Evolutionary conservation across 108 stramenopile species (phyloP).

Genomic region (Nannochloropsis gaditana): DNA sequence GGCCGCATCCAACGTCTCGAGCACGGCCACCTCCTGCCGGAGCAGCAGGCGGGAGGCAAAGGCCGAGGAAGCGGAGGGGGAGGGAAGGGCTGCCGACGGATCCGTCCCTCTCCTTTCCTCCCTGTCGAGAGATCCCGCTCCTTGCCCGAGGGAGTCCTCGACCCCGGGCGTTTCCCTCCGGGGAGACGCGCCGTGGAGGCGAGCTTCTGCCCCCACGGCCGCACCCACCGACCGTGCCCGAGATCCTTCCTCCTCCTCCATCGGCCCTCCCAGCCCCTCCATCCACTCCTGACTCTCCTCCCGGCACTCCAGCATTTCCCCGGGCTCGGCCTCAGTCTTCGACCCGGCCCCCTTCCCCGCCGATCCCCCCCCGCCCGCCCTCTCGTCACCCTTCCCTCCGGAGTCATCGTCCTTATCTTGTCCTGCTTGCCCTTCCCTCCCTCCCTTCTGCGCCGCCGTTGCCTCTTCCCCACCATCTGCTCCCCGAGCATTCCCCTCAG

Average conservation of each 20-base stretch:
- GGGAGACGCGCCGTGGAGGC: no score
- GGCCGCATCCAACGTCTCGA: neutral
- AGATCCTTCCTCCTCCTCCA: neutral
- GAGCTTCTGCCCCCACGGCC: no score
- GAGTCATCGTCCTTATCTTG: neutral
- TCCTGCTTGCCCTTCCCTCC: neutral
- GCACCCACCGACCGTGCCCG: no score
- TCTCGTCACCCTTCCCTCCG: neutral
- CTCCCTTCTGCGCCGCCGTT: neutral
- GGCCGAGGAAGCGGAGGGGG: no score
- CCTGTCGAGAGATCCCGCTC: no score
- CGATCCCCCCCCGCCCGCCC: neutral
- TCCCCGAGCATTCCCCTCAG: neutral
- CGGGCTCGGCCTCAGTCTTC: neutral
- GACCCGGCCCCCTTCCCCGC: neutral
- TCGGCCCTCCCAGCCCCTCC: neutral
- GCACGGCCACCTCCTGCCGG: conserved; percentile 4
- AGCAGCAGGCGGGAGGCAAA: neutral
- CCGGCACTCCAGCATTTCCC: neutral
- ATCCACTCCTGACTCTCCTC: neutral
- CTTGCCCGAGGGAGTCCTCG: no score
- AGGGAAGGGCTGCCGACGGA: no score
- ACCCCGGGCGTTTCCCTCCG: no score
- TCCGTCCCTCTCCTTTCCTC: no score
- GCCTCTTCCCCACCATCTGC: neutral